Evolutionary conservation across 1,139 yeast genomes (phyloP), one percentile per base, ranked within the genome.

Genomic region (Suhomyces atakaporum): DNA sequence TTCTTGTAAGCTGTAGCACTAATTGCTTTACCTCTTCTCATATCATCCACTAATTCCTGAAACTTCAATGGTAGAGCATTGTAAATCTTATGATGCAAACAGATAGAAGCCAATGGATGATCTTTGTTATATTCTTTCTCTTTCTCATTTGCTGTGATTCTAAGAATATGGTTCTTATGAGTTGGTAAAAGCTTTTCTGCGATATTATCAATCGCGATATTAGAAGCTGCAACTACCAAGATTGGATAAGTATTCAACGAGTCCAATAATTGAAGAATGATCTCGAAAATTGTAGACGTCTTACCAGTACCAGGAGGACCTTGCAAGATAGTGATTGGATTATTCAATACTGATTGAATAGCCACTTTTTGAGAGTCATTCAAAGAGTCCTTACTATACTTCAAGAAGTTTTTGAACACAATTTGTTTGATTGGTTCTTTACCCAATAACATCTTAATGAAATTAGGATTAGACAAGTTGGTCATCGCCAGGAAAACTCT

Each of bases 261-360:
- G 27, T 70, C 73, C 27, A 80, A 62, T 43, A 82, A 61, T 53
- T 82, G 87, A 39, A 79, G 59, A 41, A 83, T 77, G 39, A 82
- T 77, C 56, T 82, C 88, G 47, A 74, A 78, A 45, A 79, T 79
- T 0, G 84, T 78, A 0, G 83, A 75, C 0, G 85, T 79, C 50
- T 79, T 79, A 59, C 85, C 85, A 2, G 84, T 79, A 34, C 85
- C 85, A 4, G 85, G 85, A 2, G 85, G 85, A 29, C 85, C 85
- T 54, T 78, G 84, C 24, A 79, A 56, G 2, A 79, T 77, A 0
- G 89, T 83, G 16, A 82, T 75, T 1, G 79, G 67, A 50, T 83
- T 83, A 50, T 81, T 81, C 46, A 83, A 56, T 0, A 81, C 85
- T 9, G 84, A 81, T 52, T 82, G 86, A 29, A 82, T 68, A 0